Evolutionary conservation across 495 filamentous ascomycete genomes (phyloP), one percentile per base, ranked within the genome.

Genomic region (Tuber microsphaerosporum): DNA sequence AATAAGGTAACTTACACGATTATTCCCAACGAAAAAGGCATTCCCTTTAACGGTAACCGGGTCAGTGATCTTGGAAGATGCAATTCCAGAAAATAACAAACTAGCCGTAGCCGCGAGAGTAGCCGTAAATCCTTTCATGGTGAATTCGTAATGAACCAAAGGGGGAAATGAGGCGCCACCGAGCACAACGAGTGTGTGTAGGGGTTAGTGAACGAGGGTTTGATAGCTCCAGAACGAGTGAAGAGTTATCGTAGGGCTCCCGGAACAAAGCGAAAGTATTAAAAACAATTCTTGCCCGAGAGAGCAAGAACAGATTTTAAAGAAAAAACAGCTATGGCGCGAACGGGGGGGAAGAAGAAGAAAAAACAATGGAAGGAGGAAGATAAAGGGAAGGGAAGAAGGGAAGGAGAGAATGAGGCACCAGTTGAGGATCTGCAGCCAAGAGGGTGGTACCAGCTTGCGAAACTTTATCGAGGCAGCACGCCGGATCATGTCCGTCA

Each of bases 1-100:
- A 22, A 46, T 6, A 20, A 61, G 43, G 69, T 17, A 73, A 65
- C 81, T 70, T 81, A 83, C 81, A 76, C 94, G 91, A 17, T 89
- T 84, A 76, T 88, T 84, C 74, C 92, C 93, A 80, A 91, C 87
- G 87, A 94, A 97, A 88, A 97, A 97, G 72, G 94, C 93, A 84
- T 89, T 84, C 83, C 90, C 85, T 85, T 89, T 87, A 86, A 88
- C 84, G 69, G 88, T 87, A 86, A 90, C 85, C 45, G 88, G 83
- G 46, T 85, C 85, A n/a, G 89, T 89, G 43, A 89, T 87, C 68
- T 86, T 85, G 70, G 89, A 89, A 37, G 85, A 83, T 56, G 87
- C 89, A 71, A 79, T 46, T 74, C 89, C 74, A 69, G 86, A 84
- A 72, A 86, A 80, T 75, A 87, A 85, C 75, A 83, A 71, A n/a